Evolutionary conservation across 2,329 filamentous ascomycete species (phyloP).

Genomic region (Claviceps purpurea): DNA sequence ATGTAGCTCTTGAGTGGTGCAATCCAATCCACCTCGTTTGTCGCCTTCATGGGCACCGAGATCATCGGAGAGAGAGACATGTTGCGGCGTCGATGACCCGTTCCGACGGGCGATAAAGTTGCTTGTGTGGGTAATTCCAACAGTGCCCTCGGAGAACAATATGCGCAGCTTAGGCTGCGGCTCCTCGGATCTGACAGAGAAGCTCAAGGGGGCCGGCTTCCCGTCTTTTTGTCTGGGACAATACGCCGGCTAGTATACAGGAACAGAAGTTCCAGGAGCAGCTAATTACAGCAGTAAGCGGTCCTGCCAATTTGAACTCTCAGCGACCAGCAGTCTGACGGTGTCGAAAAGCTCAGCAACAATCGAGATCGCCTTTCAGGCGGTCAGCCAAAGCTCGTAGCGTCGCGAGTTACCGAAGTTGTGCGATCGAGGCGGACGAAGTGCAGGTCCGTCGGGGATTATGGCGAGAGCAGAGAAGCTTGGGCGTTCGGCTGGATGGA

Average conservation of each 20-base stretch:
- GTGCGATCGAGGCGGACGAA: too few species aligned
- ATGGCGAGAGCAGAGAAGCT: too few species aligned
- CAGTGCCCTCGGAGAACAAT: too few species aligned
- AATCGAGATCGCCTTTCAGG: conserved; percentile 18
- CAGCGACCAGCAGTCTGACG: neutral
- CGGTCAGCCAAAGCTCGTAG: conserved; percentile 10
- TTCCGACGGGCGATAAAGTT: neutral
- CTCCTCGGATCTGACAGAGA: too few species aligned
- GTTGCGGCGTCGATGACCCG: conserved; percentile 5
- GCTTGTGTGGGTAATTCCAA: neutral
- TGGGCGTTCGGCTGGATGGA: too few species aligned
- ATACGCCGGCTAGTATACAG: neutral
- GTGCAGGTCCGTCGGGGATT: too few species aligned
- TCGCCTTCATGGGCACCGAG: conserved; percentile 80
- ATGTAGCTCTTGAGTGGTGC: conserved; percentile 87
- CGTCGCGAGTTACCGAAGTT: too few species aligned
- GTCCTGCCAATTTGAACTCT: conserved; percentile 1
- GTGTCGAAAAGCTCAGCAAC: neutral
- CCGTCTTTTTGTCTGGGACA: neutral
- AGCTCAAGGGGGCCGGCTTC: neutral
- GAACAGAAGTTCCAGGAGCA: conserved; percentile 2
- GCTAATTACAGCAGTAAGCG: conserved; percentile 1
- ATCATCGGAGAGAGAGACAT: conserved; percentile 92
- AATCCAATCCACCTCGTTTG: conserved; percentile 98
- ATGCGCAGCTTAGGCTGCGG: neutral